Evolutionary conservation across 257 asterid genomes (phyloP).

Genomic region (Galeopsis tetrahit): DNA sequence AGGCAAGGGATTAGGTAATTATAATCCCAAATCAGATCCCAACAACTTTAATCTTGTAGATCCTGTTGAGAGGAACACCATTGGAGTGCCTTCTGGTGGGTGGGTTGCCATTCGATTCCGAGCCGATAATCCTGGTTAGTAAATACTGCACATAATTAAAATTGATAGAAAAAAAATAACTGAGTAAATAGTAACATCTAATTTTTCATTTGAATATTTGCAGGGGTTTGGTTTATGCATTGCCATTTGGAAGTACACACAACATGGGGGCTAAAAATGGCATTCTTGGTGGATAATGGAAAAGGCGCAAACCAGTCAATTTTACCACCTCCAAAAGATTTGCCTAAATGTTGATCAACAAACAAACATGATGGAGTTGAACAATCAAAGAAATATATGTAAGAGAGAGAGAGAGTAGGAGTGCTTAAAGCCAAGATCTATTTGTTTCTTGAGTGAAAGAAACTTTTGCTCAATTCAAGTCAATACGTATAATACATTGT

Average conservation of each 20-base stretch:
- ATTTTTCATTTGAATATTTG: constrained; percentile 9
- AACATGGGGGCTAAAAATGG: constrained; percentile 87
- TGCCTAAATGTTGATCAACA: constrained; percentile 64
- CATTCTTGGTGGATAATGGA: constrained; percentile 90
- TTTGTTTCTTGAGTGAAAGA: constrained; percentile 42
- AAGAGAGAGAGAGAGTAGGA: constrained; percentile 12
- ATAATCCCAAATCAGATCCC: constrained; percentile 58
- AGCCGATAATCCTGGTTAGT: constrained; percentile 91
- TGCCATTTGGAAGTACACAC: constrained; percentile 95
- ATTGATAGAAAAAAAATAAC: no score
- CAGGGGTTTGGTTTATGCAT: constrained; percentile 93
- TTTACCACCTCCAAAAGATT: constrained; percentile 83
- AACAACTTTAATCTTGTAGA: constrained; percentile 77
- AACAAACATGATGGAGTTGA: neutral
- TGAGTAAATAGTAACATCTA: neutral
- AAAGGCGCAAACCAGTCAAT: constrained; percentile 64
- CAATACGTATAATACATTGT: constrained; percentile 26
- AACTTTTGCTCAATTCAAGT: constrained; percentile 35
- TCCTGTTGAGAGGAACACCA: constrained; percentile 91
- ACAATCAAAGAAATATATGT: neutral
- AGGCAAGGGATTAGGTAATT: constrained; percentile 80
- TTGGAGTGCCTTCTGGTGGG: constrained; percentile 95
- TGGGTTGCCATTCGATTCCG: constrained; percentile 90
- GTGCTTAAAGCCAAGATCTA: constrained; percentile 14
- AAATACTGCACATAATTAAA: neutral